Percentiles rank a stretch among this genome's conserved stretches.
These are phyloP conservation scores for Curvularia eragrostidis DNA, from an alignment of 2,329 filamentous ascomycete genomes.

Conservation along the genomic window DNA sequence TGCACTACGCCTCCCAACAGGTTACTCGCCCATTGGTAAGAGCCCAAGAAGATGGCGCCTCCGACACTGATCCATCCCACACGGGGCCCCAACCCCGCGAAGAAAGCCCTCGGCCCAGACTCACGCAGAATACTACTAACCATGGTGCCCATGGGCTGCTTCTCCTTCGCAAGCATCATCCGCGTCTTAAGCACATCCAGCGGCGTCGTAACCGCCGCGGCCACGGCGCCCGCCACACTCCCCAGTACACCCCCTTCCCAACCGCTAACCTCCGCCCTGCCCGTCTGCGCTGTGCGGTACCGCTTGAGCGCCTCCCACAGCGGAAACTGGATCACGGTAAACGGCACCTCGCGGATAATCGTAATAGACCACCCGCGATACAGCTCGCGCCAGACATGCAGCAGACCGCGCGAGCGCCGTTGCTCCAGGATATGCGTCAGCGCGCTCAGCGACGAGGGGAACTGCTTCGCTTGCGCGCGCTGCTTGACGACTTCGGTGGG, in stretches of 20 bases:
- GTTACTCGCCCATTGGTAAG: constrained; percentile 89
- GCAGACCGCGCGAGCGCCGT: constrained; percentile 50
- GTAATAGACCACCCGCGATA: constrained; percentile 94
- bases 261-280: constrained; percentile 66
- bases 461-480: constrained; percentile 85
- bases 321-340: constrained; percentile 96
- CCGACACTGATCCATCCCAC: constrained; percentile 95
- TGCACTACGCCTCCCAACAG: constrained; percentile 60
- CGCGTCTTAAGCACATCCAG: constrained; percentile 96
- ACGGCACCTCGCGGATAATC: constrained; percentile 93
- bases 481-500: constrained; percentile 98
- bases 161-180: constrained; percentile 85
- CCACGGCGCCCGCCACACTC: constrained; percentile 80
- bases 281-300: constrained; percentile 61
- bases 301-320: constrained; percentile 93
- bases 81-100: constrained; percentile 78
- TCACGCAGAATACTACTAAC: constrained; percentile 69
- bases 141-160: constrained; percentile 65
- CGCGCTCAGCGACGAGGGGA: constrained; percentile 72
- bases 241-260: constrained; percentile 85
- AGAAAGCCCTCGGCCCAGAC: constrained; percentile 72
- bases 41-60: constrained; percentile 91
- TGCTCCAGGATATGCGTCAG: constrained; percentile 70
- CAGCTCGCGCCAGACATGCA: constrained; percentile 77
- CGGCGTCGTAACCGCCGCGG: constrained; percentile 88